These are phyloP conservation scores for Mrakia hoshinonis DNA, from an alignment of 768 basidiomycete species.

Conservation along the genomic window DNA sequence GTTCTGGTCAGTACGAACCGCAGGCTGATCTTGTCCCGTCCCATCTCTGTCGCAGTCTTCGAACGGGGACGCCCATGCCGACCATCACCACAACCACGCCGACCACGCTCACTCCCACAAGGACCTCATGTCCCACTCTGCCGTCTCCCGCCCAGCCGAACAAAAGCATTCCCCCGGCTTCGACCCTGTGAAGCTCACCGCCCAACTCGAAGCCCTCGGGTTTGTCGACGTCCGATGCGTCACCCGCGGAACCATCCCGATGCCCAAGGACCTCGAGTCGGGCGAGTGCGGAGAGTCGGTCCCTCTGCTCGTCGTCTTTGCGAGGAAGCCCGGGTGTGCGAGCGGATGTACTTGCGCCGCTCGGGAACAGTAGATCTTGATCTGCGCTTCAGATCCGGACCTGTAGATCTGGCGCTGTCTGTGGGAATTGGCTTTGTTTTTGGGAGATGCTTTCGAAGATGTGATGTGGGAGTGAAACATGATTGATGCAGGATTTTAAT, in stretches of 20 bases:
- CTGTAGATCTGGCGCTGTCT: too few species aligned
- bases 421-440: too few species aligned
- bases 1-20: not conserved
- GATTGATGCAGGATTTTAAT: too few species aligned
- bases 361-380: too few species aligned
- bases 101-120: not conserved
- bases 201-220: constrained; percentile 12
- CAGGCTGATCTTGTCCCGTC: too few species aligned
- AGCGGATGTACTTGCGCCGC: too few species aligned
- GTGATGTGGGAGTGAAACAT: too few species aligned
- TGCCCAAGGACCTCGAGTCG: not conserved
- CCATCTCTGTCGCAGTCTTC: not conserved
- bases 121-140: not conserved
- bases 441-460: too few species aligned
- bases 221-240: not conserved
- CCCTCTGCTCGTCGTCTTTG: not conserved
- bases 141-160: not conserved
- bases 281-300: not conserved
- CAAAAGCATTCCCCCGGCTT: not conserved
- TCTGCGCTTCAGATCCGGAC: too few species aligned
- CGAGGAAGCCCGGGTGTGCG: not conserved
- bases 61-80: not conserved
- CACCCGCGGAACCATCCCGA: not conserved
- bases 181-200: constrained; percentile 2
- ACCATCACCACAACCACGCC: not conserved